Evolutionary conservation across 2,329 filamentous ascomycete species (phyloP).

Genomic region (Penicillium sp.): DNA sequence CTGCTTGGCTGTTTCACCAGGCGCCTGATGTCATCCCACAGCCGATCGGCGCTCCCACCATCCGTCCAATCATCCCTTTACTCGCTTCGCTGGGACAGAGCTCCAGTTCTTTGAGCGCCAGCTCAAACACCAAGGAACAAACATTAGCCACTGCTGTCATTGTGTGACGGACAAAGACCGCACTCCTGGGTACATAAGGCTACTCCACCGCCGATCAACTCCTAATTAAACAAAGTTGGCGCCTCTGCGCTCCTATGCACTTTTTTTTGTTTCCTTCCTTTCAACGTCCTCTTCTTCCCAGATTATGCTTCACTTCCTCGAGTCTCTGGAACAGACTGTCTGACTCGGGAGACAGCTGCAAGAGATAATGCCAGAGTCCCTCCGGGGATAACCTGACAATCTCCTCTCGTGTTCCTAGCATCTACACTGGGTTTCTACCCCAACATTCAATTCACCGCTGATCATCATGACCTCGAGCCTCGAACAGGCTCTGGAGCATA

Average conservation of each 20-base stretch:
- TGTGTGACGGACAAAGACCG: slow-evolving; percentile 17
- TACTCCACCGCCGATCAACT: slow-evolving; percentile 19
- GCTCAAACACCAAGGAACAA: slow-evolving; percentile 7
- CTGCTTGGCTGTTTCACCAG: slow-evolving; percentile 35
- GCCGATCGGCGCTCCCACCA: slow-evolving; percentile 30
- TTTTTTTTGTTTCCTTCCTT: slow-evolving; percentile 5
- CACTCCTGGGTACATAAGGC: slow-evolving; percentile 6
- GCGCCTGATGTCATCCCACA: slow-evolving; percentile 43
- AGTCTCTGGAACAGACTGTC: not conserved
- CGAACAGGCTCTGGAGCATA: slow-evolving; percentile 40
- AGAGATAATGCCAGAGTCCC: not conserved
- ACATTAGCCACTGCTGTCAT: slow-evolving; percentile 36
- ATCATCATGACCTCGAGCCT: slow-evolving; percentile 33
- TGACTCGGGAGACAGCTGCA: not conserved
- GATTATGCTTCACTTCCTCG: not conserved
- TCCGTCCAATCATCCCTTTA: slow-evolving; percentile 33
- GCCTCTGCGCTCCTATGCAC: slow-evolving; percentile 16
- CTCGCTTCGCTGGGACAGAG: slow-evolving; percentile 15
- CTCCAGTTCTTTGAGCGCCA: slow-evolving; percentile 19
- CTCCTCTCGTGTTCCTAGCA: slow-evolving; percentile 1
- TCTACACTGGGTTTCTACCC: slow-evolving; percentile 1
- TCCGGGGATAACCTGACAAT: not conserved
- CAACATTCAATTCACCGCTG: slow-evolving; percentile 8
- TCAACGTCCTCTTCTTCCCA: not conserved
- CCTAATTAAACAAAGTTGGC: slow-evolving; percentile 4